phyloP scores from a whole-genome alignment of 495 filamentous ascomycete genomes.

The Hypoxylon rickii region DNA sequence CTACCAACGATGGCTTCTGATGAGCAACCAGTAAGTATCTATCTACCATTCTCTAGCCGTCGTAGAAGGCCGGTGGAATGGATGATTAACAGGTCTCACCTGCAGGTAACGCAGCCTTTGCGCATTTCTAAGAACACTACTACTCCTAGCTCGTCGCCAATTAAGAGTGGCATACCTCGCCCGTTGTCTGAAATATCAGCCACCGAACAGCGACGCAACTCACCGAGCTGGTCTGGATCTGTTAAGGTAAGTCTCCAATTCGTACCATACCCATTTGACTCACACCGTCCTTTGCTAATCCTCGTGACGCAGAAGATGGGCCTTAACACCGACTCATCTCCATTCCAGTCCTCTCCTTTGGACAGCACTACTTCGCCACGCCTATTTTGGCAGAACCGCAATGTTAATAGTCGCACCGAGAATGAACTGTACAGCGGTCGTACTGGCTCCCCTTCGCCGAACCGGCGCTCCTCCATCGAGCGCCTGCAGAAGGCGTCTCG shows the following conservation, averaged over 20 bases:
- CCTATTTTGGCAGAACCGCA: conserved; percentile 83
- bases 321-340: conserved; percentile 69
- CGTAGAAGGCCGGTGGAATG: conserved; percentile 10
- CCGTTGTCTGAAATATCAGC: conserved; percentile 63
- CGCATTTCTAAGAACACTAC: conserved; percentile 58
- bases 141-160: conserved; percentile 50
- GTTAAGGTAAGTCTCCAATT: conserved; percentile 59
- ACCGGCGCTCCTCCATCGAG: conserved; percentile 86
- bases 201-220: conserved; percentile 67
- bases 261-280: not conserved
- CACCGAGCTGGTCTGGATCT: conserved; percentile 72
- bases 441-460: conserved; percentile 65
- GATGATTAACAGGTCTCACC: conserved; percentile 6
- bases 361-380: conserved; percentile 69
- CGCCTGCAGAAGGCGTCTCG: conserved; percentile 89
- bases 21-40: conserved; percentile 46
- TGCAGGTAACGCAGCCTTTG: conserved; percentile 52
- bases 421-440: conserved; percentile 66
- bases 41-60: not conserved
- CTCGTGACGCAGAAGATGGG: conserved; percentile 47
- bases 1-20: conserved; percentile 43
- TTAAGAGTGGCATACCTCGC: conserved; percentile 54
- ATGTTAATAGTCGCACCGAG: conserved; percentile 68
- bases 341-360: conserved; percentile 76
- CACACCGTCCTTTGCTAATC: conserved; percentile 30